A percentile compares a stretch with the other conserved stretches of the same genome.
These are phyloP conservation scores for Populus deltoides DNA, from an alignment of 345 rosid genomes.

Conservation along the genomic window DNA sequence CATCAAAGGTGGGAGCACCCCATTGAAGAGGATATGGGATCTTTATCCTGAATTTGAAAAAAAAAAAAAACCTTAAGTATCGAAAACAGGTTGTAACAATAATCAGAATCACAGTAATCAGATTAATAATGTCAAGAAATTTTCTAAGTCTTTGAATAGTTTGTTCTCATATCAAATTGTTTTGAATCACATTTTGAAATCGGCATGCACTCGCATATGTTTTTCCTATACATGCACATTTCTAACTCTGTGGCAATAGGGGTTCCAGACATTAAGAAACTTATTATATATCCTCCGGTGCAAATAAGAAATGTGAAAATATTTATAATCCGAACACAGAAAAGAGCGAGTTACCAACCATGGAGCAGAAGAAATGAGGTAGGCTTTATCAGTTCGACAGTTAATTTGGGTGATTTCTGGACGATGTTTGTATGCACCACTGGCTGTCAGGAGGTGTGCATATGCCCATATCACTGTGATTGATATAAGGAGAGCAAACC, in stretches of 20 bases:
- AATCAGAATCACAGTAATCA: no score
- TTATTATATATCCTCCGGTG: background rate
- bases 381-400: slow-evolving; percentile 93
- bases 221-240: no score
- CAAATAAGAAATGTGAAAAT: background rate
- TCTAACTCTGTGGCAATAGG: no score
- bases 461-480: slow-evolving; percentile 84
- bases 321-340: background rate
- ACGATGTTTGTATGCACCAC: slow-evolving; percentile 90
- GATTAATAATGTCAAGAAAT: no score
- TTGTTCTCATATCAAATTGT: background rate
- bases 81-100: no score
- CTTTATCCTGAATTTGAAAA: slow-evolving; percentile 62
- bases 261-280: no score
- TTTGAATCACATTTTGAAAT: background rate
- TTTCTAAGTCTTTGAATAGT: background rate
- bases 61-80: no score
- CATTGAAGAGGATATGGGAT: slow-evolving; percentile 98
- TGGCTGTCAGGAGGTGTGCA: slow-evolving; percentile 93
- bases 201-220: no score
- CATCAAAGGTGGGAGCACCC: slow-evolving; percentile 99
- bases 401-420: slow-evolving; percentile 71
- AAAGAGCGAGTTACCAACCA: slow-evolving; percentile 48
- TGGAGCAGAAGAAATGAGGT: slow-evolving; percentile 98
- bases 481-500: slow-evolving; percentile 82